Base-by-base conservation (phyloP, 768 basidiomycete species). In the Termitomyces sp. region DNA sequence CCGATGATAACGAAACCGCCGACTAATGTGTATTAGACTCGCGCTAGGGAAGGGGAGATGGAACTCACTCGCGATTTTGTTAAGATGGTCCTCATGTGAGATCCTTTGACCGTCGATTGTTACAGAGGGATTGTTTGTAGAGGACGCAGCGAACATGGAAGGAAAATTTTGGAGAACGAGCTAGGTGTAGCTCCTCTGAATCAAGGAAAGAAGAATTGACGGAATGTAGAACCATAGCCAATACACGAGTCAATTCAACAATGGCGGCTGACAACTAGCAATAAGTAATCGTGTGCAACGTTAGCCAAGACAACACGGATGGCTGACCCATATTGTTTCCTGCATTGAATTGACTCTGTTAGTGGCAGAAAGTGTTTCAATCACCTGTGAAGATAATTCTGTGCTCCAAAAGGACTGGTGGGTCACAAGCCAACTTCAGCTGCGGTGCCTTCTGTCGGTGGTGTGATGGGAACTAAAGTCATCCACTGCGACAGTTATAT, bases 1-100 rank as follows among this genome's bases (percentile, higher is more conserved):
- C 62, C 55, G 44, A 66, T 65, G 41, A 66, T 46, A 33, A 62
- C 48, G 28, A 70, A 59, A 41, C 63, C 66, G 14, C 60, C 57
- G 32, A 68, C 70, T 71, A 38, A 13, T 20, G 26, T 6, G 32
- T 5, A n/a, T 55, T 4, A 46, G 22, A 33, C 36, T 46, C 40
- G 43, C 18, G 24, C 6, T 20, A 10, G 9, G 33, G 26, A 18
- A 54, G 26, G n/a, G 33, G 13, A 55, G 20, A 24, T 5, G 24
- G 35, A 20, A 28, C 54, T 45, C 35, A 55, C 54, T 55, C 24
- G 54, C 54, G 8, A 45, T 26, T 33, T 5, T 35, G 11, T 45
- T 46, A 33, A 55, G 3, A 20, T 8, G 54, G 13, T 41, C 52
- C 10, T 28, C 52, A 28, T 22, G 16, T 20, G 40, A 5, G 30